Base-by-base conservation (phyloP, 306 rosid species). In the Lathyrus sativus region DNA sequence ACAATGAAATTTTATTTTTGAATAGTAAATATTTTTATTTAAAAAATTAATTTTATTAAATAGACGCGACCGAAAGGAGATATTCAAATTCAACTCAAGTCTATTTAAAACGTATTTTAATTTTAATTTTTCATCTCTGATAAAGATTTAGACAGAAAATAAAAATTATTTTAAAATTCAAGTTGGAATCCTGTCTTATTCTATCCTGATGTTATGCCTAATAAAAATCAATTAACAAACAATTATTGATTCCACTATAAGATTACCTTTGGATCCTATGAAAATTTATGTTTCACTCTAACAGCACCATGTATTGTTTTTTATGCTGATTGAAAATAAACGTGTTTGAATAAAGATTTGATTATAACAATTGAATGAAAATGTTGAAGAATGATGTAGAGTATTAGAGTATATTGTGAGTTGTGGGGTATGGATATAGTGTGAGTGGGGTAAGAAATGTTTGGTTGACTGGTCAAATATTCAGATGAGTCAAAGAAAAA, bases 381-480 rank as follows among this genome's bases (percentile, higher is more conserved):
- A 62, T 35, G 73, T 65, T 24, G 38, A 19, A 39, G 11, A 35
- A 18, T 18, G 17, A 18, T 60, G 70, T 71, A 41, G 39, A 38
- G 55, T 17, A 39, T 1, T 22, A n/a, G n/a, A 24, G 37, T 71
- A 11, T 22, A 75, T 33, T 70, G 75, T 55, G 38, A 13, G 11
- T 66, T 74, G 78, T 71, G 81, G 88, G 81, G 48, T 38, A 18
- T 19, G 41, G 51, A 53, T 37, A 38, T 14, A 6, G 8, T 74
- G 46, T 11, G 14, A 7, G 82, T 76, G 80, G 87, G 84, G 81
- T 61, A 78, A 58, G 78, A 62, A 74, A 77, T 75, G 82, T 60
- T 19, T 15, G 22, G 83, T 87, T 83, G 92, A 89, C 89, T 45
- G 76, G 96, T 89, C 89, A 89, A 89, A 73, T 35, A 35, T 3